These are phyloP conservation scores for Pisolithus microcarpus DNA, from an alignment of 768 basidiomycete genomes.

Conservation along the genomic window DNA sequence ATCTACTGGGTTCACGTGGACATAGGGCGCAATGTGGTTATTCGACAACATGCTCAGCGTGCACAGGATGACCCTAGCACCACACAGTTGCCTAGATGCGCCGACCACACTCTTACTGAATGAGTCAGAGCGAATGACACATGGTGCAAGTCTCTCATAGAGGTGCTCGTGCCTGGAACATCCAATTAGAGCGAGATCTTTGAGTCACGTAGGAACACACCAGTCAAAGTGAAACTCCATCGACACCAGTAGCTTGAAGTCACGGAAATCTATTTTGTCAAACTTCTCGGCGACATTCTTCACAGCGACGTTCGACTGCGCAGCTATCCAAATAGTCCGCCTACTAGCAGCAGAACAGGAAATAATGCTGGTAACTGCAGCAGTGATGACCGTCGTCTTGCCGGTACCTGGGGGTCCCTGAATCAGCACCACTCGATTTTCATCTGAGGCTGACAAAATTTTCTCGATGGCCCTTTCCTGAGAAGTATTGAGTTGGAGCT, in stretches of 20 bases:
- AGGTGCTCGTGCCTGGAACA: constrained; percentile 44
- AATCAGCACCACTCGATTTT: constrained; percentile 18
- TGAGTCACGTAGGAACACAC: constrained; percentile 16
- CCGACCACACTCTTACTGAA: constrained; percentile 15
- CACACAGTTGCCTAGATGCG: constrained; percentile 21
- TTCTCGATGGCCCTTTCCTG: constrained; percentile 22
- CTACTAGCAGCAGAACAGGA: background rate
- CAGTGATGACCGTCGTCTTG: constrained; percentile 39
- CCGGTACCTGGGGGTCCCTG: constrained; percentile 39
- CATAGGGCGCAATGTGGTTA: constrained; percentile 6
- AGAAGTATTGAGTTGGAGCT: constrained; percentile 17
- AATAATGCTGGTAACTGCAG: constrained; percentile 22
- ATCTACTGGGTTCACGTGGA: constrained; percentile 28
- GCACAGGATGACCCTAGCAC: constrained; percentile 36
- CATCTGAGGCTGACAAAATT: constrained; percentile 21
- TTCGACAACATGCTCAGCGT: constrained; percentile 43
- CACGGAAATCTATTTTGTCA: constrained; percentile 19
- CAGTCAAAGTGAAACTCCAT: constrained; percentile 41
- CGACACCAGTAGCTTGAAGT: constrained; percentile 39
- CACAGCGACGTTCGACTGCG: constrained; percentile 47
- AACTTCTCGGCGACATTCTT: constrained; percentile 47
- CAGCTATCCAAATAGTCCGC: constrained; percentile 33
- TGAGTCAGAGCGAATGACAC: constrained; percentile 33
- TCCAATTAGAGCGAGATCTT: background rate
- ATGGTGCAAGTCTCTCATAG: constrained; percentile 29